phyloP scores from a whole-genome alignment of 306 rosid species.

The Glycine tomentella region DNA sequence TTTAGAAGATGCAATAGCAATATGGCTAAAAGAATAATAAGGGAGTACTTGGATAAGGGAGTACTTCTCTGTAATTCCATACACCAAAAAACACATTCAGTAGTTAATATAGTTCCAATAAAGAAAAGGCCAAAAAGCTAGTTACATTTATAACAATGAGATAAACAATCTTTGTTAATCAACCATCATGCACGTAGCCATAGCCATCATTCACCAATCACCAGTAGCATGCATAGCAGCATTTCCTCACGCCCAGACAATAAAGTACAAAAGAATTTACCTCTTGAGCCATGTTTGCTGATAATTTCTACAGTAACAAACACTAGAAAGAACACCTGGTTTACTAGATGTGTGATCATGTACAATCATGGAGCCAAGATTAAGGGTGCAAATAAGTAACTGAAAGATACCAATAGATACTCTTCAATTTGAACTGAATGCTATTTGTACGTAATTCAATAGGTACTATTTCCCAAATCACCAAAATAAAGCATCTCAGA shows the following conservation, averaged over 20 bases:
- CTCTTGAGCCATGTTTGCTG: too few species aligned
- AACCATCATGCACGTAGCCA: background rate
- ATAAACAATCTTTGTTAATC: conserved; percentile 24
- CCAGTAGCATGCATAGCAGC: too few species aligned
- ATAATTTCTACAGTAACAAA: background rate
- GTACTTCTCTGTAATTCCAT: conserved; percentile 80
- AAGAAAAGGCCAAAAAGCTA: background rate
- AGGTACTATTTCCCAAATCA: background rate
- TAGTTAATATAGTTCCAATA: background rate
- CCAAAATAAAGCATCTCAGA: background rate
- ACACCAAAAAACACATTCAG: conserved; percentile 33
- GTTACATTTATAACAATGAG: conserved; percentile 18
- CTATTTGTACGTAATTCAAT: conserved; percentile 20
- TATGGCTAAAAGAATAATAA: conserved; percentile 53
- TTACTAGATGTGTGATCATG: background rate
- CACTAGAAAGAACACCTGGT: too few species aligned
- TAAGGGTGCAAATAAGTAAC: conserved; percentile 1
- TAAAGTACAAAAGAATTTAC: too few species aligned
- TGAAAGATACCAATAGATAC: conserved; percentile 1
- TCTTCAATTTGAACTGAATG: conserved; percentile 29
- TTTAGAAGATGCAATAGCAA: conserved; percentile 39
- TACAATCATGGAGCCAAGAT: background rate
- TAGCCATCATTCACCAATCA: background rate
- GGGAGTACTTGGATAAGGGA: conserved; percentile 99
- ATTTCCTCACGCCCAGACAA: too few species aligned